Evolutionary conservation across 2,329 filamentous ascomycete species (phyloP).

Genomic region (Leptographium flavum): DNA sequence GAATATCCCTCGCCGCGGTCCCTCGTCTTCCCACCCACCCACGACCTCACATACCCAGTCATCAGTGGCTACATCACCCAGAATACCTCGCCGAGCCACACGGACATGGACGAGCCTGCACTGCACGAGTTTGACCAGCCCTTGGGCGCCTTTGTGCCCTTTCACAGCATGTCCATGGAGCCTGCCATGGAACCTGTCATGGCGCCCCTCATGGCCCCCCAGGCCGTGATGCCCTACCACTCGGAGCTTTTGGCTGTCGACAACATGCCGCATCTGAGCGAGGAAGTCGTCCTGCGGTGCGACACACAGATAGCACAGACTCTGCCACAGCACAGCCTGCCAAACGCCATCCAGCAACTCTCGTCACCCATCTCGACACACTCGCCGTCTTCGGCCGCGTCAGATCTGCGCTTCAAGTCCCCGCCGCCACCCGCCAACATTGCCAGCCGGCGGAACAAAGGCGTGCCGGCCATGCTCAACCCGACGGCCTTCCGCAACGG

Average conservation of each 20-base stretch:
- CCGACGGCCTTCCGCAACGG: slow-evolving; percentile 29
- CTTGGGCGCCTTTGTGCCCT: slow-evolving; percentile 3
- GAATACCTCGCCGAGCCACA: neutral
- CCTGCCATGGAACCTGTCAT: slow-evolving; percentile 7
- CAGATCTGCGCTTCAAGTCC: slow-evolving; percentile 28
- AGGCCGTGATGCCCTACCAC: slow-evolving; percentile 6
- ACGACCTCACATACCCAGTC: slow-evolving; percentile 5
- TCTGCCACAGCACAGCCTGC: slow-evolving; percentile 1
- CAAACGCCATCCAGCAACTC: slow-evolving; percentile 9
- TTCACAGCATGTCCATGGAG: too few relatives aligned
- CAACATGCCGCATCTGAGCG: slow-evolving; percentile 1
- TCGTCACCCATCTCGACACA: slow-evolving; percentile 19
- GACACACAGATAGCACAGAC: slow-evolving; percentile 1
- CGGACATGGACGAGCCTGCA: neutral
- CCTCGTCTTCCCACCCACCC: slow-evolving; percentile 6
- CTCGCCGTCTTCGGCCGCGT: slow-evolving; percentile 15
- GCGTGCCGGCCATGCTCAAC: slow-evolving; percentile 33
- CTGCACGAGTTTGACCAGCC: slow-evolving; percentile 4
- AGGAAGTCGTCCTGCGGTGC: slow-evolving; percentile 4
- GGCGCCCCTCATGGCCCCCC: slow-evolving; percentile 6
- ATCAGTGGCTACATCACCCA: slow-evolving; percentile 5
- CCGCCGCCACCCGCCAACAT: slow-evolving; percentile 37
- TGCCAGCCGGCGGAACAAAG: slow-evolving; percentile 35
- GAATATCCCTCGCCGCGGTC: slow-evolving; percentile 13
- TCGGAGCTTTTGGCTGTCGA: slow-evolving; percentile 8